A percentile compares a stretch with the other conserved stretches of the same genome.
phyloP scores from a whole-genome alignment of 768 basidiomycete genomes.

The Mycena rebaudengoi region DNA sequence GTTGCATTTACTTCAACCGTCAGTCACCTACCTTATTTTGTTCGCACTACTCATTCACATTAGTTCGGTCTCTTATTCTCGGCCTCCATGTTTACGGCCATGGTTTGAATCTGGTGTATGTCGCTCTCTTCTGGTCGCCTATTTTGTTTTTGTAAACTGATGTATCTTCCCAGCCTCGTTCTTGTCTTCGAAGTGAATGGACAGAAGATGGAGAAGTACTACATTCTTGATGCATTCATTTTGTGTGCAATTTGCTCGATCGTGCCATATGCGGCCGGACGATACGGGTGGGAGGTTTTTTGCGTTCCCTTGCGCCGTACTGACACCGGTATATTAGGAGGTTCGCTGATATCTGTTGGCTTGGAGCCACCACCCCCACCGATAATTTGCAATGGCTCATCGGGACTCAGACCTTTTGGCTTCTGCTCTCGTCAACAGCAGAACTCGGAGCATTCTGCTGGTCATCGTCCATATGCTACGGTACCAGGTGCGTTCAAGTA shows the following conservation, averaged over 20 bases:
- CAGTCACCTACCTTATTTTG: no score
- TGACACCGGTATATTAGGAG: no score
- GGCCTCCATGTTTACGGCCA: neutral
- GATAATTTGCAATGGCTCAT: conserved; percentile 32
- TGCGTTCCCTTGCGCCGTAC: no score
- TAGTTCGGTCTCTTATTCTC: conserved; percentile 5
- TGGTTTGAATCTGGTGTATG: conserved; percentile 2
- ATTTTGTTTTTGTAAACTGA: no score
- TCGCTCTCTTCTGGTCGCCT: no score
- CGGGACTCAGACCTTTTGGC: conserved; percentile 36
- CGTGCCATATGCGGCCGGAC: conserved; percentile 28
- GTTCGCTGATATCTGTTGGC: conserved; percentile 33
- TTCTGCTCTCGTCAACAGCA: conserved; percentile 26
- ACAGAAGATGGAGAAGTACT: conserved; percentile 23
- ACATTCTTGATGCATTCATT: conserved; percentile 27
- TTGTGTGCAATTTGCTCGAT: conserved; percentile 27
- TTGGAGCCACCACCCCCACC: conserved; percentile 21
- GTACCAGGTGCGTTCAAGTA: no score
- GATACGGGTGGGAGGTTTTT: conserved; percentile 40
- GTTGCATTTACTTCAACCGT: neutral
- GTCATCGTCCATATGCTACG: conserved; percentile 29
- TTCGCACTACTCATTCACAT: neutral
- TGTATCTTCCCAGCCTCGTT: neutral
- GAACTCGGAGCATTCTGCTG: conserved; percentile 28
- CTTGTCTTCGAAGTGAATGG: neutral